phyloP scores from a whole-genome alignment of 2,329 filamentous ascomycete genomes.

The Exserohilum turcica region DNA sequence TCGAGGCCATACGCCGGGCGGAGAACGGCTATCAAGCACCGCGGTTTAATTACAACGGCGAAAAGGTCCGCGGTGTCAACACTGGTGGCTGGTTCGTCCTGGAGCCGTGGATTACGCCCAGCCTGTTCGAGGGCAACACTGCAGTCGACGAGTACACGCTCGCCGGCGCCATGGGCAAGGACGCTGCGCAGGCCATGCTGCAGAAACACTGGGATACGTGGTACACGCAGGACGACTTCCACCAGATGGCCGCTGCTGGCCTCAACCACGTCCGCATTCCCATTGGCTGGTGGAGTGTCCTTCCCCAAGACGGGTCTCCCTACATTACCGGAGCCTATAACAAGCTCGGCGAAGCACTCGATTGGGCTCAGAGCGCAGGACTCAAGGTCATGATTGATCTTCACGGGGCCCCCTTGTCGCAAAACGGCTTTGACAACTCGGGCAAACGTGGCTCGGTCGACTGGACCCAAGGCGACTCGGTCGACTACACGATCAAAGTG shows the following conservation, averaged over 20 bases:
- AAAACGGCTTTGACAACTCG: slow-evolving; percentile 72
- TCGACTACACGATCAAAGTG: slow-evolving; percentile 49
- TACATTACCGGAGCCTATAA: slow-evolving; percentile 67
- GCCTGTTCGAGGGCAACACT: slow-evolving; percentile 59
- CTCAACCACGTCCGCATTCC: slow-evolving; percentile 70
- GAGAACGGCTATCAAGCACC: slow-evolving; percentile 22
- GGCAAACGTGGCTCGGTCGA: slow-evolving; percentile 57
- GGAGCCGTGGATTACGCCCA: slow-evolving; percentile 69
- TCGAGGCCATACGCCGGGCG: slow-evolving; percentile 31
- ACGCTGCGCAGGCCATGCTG: slow-evolving; percentile 55
- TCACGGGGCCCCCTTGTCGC: slow-evolving; percentile 67
- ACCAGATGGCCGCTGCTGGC: slow-evolving; percentile 60
- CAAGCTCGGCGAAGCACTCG: slow-evolving; percentile 62
- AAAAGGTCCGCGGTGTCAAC: slow-evolving; percentile 68
- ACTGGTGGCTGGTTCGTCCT: slow-evolving; percentile 69
- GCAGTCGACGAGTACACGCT: slow-evolving; percentile 65
- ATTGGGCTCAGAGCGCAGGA: slow-evolving; percentile 62
- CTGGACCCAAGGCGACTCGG: slow-evolving; percentile 53
- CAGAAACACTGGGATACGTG: slow-evolving; percentile 64
- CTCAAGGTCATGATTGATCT: slow-evolving; percentile 71
- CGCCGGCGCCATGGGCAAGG: slow-evolving; percentile 55
- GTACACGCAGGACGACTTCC: slow-evolving; percentile 61
- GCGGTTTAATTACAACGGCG: slow-evolving; percentile 58
- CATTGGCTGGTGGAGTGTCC: slow-evolving; percentile 68
- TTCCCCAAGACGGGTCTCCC: slow-evolving; percentile 59